A percentile compares a stretch with the other conserved stretches of the same genome.
Conservation (phyloP, 2,329 filamentous ascomycete species). For the Colletotrichum tofieldiae region DNA sequence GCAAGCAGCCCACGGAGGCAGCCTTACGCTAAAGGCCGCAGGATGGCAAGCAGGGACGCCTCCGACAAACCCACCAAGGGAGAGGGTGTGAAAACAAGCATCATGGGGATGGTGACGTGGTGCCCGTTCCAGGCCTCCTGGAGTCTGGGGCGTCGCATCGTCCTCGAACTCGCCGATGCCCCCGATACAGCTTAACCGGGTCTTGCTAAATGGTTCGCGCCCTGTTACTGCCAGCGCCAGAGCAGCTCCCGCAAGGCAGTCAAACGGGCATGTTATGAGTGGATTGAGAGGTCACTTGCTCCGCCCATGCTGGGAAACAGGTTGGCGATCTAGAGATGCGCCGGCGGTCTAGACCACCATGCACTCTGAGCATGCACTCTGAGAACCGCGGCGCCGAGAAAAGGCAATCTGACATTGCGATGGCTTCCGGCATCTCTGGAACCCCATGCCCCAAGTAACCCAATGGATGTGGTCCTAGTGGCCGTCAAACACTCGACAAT, state of each 20-base stretch:
- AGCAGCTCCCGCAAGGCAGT: neutral
- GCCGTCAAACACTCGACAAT: too few relatives aligned
- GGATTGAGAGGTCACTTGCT: conserved; percentile 3
- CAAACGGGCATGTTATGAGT: neutral
- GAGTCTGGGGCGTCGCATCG: neutral
- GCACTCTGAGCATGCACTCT: neutral
- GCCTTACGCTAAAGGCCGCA: conserved; percentile 17
- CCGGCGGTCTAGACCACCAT: conserved; percentile 1
- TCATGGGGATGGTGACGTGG: conserved; percentile 23
- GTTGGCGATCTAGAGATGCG: neutral
- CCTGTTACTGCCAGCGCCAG: neutral
- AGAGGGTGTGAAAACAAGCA: too few relatives aligned
- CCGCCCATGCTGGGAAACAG: neutral
- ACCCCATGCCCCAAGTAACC: neutral
- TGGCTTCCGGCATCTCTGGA: neutral
- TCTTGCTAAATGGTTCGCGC: conserved; percentile 8
- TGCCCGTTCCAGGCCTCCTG: conserved; percentile 16
- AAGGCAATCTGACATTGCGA: neutral
- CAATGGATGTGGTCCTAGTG: neutral
- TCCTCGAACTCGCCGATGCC: neutral
- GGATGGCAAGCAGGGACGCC: neutral
- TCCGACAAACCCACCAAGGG: neutral
- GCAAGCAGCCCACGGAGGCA: conserved; percentile 3
- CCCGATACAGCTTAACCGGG: neutral
- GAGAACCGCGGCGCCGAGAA: neutral